These are phyloP conservation scores for Colletotrichum tofieldiae DNA, from an alignment of 2,329 filamentous ascomycete species.

Conservation along the genomic window DNA sequence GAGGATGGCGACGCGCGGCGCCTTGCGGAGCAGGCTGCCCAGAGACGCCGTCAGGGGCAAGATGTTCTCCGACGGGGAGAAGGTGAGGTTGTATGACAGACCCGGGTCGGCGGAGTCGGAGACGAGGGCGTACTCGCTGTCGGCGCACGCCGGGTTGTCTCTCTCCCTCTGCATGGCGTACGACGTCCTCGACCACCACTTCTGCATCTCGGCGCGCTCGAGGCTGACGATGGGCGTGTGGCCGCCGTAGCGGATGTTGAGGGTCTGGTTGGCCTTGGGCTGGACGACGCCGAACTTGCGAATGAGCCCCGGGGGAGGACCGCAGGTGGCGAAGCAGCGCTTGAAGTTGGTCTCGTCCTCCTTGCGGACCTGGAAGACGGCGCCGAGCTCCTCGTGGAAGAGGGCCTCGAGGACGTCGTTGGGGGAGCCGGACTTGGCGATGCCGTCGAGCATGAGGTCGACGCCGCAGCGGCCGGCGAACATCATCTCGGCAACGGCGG, in stretches of 20 bases:
- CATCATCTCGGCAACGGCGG: constrained; percentile 96
- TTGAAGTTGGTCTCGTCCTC: constrained; percentile 88
- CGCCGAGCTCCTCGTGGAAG: constrained; percentile 97
- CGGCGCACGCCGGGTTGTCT: constrained; percentile 90
- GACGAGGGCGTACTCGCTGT: constrained; percentile 85
- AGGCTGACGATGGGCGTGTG: constrained; percentile 77
- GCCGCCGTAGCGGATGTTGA: constrained; percentile 82
- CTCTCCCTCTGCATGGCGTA: constrained; percentile 91
- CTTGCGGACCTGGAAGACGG: constrained; percentile 94
- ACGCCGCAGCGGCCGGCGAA: constrained; percentile 94
- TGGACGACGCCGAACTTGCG: constrained; percentile 87
- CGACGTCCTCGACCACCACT: constrained; percentile 90
- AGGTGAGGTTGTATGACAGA: constrained; percentile 86
- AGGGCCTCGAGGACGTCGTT: constrained; percentile 81
- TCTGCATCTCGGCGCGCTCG: constrained; percentile 81
- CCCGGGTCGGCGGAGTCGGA: constrained; percentile 84
- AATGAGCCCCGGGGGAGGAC: constrained; percentile 85
- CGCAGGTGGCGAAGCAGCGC: constrained; percentile 91
- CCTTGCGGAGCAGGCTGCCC: constrained; percentile 68
- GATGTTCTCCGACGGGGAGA: constrained; percentile 83
- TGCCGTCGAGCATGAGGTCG: constrained; percentile 85
- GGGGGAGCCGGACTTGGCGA: constrained; percentile 74
- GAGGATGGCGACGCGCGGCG: constrained; percentile 89
- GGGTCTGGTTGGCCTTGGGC: constrained; percentile 78
- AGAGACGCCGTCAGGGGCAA: constrained; percentile 73